Conservation (phyloP, 495 filamentous ascomycete species). For the Talaromyces thailandensis region DNA sequence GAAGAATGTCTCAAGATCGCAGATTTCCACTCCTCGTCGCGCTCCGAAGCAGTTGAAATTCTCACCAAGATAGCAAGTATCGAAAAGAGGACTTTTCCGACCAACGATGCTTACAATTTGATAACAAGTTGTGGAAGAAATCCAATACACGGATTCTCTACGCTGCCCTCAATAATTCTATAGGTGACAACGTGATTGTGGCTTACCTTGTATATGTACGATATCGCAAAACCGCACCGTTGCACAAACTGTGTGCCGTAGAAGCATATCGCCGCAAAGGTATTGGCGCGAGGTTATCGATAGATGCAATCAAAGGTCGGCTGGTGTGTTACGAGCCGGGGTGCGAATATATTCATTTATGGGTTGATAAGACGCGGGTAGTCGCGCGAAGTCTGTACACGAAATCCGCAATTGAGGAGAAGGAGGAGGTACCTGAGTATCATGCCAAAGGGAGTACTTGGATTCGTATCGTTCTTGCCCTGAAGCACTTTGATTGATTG, state of each 20-base stretch:
- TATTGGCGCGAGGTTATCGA: constrained; percentile 36
- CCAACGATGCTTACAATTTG: constrained; percentile 48
- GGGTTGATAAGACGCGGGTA: constrained; percentile 48
- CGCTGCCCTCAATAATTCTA: constrained; percentile 13
- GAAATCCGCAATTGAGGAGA: constrained; percentile 41
- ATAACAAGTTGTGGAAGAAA: constrained; percentile 44
- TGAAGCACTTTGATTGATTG: constrained; percentile 12
- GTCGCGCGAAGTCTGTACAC: constrained; percentile 42
- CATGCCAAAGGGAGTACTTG: constrained; percentile 46
- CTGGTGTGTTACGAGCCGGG: constrained; percentile 35
- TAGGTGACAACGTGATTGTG: constrained; percentile 6
- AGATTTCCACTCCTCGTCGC: constrained; percentile 36
- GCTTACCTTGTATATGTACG: constrained; percentile 49
- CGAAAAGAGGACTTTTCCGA: constrained; percentile 51
- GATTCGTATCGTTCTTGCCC: constrained; percentile 44
- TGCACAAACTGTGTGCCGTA: constrained; percentile 53
- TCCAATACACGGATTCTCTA: constrained; percentile 46
- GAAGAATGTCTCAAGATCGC: constrained; percentile 20
- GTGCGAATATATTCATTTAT: constrained; percentile 46
- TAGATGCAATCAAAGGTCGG: constrained; percentile 36
- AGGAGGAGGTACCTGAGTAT: constrained; percentile 43
- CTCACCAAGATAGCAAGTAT: constrained; percentile 34
- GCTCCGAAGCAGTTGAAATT: constrained; percentile 28
- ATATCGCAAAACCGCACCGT: constrained; percentile 38
- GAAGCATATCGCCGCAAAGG: constrained; percentile 43